These are phyloP conservation scores for Botryotinia globosa DNA, from an alignment of 2,329 filamentous ascomycete species.

Conservation along the genomic window DNA sequence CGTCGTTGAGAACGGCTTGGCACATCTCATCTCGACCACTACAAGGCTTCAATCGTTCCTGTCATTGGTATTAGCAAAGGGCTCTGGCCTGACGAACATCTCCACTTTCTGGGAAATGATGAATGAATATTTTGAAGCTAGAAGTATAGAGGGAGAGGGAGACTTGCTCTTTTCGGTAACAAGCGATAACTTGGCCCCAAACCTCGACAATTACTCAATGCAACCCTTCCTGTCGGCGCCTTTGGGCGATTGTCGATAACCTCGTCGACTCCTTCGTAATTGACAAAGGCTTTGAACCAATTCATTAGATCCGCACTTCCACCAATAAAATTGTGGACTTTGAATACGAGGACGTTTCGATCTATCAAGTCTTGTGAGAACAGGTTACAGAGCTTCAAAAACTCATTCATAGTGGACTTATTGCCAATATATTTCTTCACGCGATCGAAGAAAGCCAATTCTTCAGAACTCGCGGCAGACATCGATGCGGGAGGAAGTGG, in stretches of 20 bases:
- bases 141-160: background rate
- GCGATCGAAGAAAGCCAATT: constrained; percentile 90
- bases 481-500: constrained; percentile 76
- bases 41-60: constrained; percentile 86
- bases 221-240: constrained; percentile 77
- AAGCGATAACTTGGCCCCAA: constrained; percentile 93
- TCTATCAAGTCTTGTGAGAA: constrained; percentile 93
- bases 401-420: constrained; percentile 89
- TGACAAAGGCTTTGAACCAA: constrained; percentile 83
- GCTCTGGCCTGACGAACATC: background rate
- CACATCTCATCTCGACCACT: constrained; percentile 94
- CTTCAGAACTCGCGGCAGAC: constrained; percentile 74
- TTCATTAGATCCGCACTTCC: constrained; percentile 83
- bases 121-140: background rate
- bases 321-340: constrained; percentile 82
- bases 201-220: constrained; percentile 91
- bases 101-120: background rate
- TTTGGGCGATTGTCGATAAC: constrained; percentile 75
- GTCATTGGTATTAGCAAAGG: constrained; percentile 15
- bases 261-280: constrained; percentile 72
- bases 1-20: constrained; percentile 88
- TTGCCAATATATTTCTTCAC: constrained; percentile 96
- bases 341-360: constrained; percentile 75
- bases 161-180: constrained; percentile 71
- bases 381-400: constrained; percentile 93